Evolutionary conservation across 441 rosid species (phyloP).

Genomic region (Raphanus hybrid): DNA sequence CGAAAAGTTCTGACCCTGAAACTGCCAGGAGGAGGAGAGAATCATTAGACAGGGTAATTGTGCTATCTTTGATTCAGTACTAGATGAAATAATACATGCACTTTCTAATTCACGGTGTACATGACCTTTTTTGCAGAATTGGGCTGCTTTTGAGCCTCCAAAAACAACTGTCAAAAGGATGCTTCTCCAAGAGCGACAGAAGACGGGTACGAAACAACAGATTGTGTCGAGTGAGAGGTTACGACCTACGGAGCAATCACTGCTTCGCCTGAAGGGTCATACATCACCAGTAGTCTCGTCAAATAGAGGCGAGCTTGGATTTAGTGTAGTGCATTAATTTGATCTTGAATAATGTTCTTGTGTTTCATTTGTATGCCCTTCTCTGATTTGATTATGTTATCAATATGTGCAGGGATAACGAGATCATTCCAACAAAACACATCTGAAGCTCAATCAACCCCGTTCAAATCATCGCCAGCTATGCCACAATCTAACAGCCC

Average conservation of each 20-base stretch:
- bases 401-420: constrained; percentile 50
- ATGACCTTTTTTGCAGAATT: constrained; percentile 62
- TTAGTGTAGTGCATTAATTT: constrained; percentile 25
- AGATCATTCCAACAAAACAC: constrained; percentile 46
- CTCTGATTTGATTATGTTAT: constrained; percentile 28
- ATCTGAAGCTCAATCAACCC: constrained; percentile 48
- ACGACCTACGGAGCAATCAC: constrained; percentile 42
- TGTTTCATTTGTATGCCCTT: constrained; percentile 10
- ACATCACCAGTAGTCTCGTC: constrained; percentile 50
- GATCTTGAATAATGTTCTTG: constrained; percentile 8
- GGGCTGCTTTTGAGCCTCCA: constrained; percentile 89
- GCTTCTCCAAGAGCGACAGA: constrained; percentile 66
- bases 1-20: constrained; percentile 72
- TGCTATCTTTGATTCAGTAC: constrained; percentile 4
- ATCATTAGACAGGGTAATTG: constrained; percentile 77
- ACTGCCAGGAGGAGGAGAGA: constrained; percentile 90
- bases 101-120: constrained; percentile 5
- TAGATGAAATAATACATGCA: constrained; percentile 9
- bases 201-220: constrained; percentile 49
- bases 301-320: constrained; percentile 59
- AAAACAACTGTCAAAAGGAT: constrained; percentile 94
- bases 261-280: constrained; percentile 48
- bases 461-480: constrained; percentile 48
- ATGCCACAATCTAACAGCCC: constrained; percentile 44
- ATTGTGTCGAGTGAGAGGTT: constrained; percentile 48